These are phyloP conservation scores for Jatropha podagrica DNA, from an alignment of 441 rosid species.

Conservation along the genomic window DNA sequence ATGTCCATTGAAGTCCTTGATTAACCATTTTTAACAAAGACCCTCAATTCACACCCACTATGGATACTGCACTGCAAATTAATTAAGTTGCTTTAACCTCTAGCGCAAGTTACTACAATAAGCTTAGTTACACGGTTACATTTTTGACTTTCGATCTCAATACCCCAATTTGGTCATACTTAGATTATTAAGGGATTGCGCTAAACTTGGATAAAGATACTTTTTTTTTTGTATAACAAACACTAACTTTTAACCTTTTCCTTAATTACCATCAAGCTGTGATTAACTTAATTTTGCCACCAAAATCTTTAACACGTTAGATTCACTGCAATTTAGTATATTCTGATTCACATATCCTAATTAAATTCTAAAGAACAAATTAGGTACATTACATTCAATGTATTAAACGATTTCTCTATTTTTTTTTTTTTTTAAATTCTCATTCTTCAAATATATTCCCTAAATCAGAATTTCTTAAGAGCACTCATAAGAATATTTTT, in stretches of 20 bases:
- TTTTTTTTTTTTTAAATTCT: slow-evolving; percentile 2
- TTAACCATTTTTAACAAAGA: neutral
- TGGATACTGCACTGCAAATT: neutral
- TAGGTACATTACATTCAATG: no score
- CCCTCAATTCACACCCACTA: neutral
- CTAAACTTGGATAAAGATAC: neutral
- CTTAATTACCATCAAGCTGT: no score
- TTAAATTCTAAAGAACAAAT: no score
- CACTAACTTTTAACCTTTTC: neutral
- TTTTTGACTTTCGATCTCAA: slow-evolving; percentile 1
- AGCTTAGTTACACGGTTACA: neutral
- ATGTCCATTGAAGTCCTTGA: neutral
- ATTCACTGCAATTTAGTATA: no score
- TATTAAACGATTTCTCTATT: no score
- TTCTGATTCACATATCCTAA: no score
- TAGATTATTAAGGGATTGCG: neutral
- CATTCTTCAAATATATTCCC: slow-evolving; percentile 32
- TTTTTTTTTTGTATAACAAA: neutral
- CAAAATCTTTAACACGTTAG: no score
- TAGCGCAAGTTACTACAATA: neutral
- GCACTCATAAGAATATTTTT: slow-evolving; percentile 28
- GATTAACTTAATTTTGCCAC: no score
- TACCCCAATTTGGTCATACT: neutral
- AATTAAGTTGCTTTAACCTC: neutral
- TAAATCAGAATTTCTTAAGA: slow-evolving; percentile 28